Percentiles rank a stretch among this genome's conserved stretches.
phyloP scores from a whole-genome alignment of 2,329 filamentous ascomycete genomes.

The Fusarium anguioides region DNA sequence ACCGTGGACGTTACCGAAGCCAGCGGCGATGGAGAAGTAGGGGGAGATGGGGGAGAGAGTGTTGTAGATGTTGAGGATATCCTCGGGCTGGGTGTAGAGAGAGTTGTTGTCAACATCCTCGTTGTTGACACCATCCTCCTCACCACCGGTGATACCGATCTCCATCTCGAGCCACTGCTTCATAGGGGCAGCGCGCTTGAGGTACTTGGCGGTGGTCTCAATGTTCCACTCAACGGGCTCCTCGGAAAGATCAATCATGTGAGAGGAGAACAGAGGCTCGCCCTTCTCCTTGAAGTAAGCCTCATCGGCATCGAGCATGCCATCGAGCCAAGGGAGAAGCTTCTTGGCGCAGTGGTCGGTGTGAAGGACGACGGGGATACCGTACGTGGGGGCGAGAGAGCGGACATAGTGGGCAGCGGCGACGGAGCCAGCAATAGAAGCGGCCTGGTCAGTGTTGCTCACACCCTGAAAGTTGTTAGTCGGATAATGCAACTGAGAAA shows the following conservation, averaged over 20 bases:
- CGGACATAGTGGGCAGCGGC: constrained; percentile 95
- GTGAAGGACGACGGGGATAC: constrained; percentile 91
- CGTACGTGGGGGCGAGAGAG: constrained; percentile 85
- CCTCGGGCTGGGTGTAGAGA: constrained; percentile 97
- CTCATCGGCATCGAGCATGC: constrained; percentile 95
- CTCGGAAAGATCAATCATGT: constrained; percentile 99
- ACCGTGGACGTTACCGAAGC: constrained; percentile 98
- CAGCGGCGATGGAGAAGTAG: constrained; percentile 98
- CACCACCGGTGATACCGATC: constrained; percentile 87
- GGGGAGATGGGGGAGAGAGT: constrained; percentile 86
- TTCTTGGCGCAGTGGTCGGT: constrained; percentile 99
- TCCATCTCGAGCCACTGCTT: constrained; percentile 99
- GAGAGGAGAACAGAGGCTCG: constrained; percentile 92
- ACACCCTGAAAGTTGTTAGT: constrained; percentile 67
- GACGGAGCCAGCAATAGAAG: constrained; percentile 87
- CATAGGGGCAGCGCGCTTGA: constrained; percentile 94
- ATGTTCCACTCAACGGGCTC: constrained; percentile 93
- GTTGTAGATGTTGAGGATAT: constrained; percentile 92
- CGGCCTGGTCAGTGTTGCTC: constrained; percentile 82
- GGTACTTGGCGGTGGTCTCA: constrained; percentile 89
- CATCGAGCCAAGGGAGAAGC: constrained; percentile 97
- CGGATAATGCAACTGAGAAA: constrained; percentile 21
- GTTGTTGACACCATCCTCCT: constrained; percentile 99
- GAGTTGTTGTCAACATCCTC: constrained; percentile 96
- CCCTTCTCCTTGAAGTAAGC: constrained; percentile 92